phyloP scores from a whole-genome alignment of 495 filamentous ascomycete genomes.

The Aspergillus leporis region DNA sequence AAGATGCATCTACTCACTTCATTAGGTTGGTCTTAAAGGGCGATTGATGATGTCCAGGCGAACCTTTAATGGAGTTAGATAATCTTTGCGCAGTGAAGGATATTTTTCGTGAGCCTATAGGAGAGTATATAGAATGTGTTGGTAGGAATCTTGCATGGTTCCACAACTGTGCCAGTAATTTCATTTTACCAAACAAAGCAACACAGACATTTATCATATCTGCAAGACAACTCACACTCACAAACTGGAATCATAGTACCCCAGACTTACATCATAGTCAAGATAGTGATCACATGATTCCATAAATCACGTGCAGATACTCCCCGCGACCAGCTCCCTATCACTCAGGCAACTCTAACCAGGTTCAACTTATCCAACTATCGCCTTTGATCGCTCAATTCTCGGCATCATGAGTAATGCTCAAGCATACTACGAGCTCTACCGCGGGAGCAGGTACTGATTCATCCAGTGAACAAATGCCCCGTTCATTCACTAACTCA shows the following conservation, averaged over 20 bases:
- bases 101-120: constrained; percentile 1
- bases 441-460: constrained; percentile 88
- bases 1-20: not conserved
- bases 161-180: not conserved
- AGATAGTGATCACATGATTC: constrained; percentile 6
- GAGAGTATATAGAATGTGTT: not conserved
- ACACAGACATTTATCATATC: not conserved
- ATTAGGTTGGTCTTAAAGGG: not conserved
- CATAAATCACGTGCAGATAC: constrained; percentile 18
- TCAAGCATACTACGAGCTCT: constrained; percentile 84
- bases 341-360: constrained; percentile 25
- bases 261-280: constrained; percentile 4
- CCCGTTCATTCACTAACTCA: constrained; percentile 7
- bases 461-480: not conserved
- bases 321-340: constrained; percentile 11
- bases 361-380: constrained; percentile 9
- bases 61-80: not conserved
- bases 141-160: not conserved
- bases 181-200: not conserved
- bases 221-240: not conserved
- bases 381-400: constrained; percentile 9
- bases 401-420: constrained; percentile 31
- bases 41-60: not conserved
- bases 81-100: constrained; percentile 4
- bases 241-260: not conserved